Evolutionary conservation across 495 filamentous ascomycete genomes (phyloP).

Genomic region (Lichina pygmaea): DNA sequence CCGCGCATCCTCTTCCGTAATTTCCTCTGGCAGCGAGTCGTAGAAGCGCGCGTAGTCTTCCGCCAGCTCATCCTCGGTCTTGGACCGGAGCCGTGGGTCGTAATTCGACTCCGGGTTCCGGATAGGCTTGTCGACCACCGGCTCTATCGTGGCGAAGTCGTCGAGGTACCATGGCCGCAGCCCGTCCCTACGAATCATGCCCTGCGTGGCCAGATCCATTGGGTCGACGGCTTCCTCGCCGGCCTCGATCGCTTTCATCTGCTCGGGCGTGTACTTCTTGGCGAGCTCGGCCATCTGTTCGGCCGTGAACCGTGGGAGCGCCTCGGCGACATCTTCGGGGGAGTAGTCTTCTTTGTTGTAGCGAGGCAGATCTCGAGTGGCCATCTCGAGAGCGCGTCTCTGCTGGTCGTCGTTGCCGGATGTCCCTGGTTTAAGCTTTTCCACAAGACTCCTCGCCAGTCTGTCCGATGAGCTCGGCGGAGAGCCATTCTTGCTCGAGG

Average conservation of each 20-base stretch:
- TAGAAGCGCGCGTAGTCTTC: slow-evolving; percentile 30
- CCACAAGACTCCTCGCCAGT: no score
- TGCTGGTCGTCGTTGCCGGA: no score
- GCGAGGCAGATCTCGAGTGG: not conserved
- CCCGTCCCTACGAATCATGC: slow-evolving; percentile 34
- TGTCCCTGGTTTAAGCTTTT: no score
- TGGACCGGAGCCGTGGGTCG: slow-evolving; percentile 32
- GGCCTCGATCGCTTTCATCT: slow-evolving; percentile 63
- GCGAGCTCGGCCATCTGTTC: slow-evolving; percentile 35
- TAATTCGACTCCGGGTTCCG: slow-evolving; percentile 23
- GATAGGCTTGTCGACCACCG: slow-evolving; percentile 42
- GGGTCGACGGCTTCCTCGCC: slow-evolving; percentile 63
- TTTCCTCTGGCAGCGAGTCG: slow-evolving; percentile 7
- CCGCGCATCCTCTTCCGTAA: slow-evolving; percentile 19
- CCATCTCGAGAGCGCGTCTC: not conserved
- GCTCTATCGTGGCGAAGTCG: slow-evolving; percentile 54
- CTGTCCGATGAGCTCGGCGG: no score
- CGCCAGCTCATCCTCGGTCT: slow-evolving; percentile 28
- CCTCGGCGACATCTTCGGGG: slow-evolving; percentile 7
- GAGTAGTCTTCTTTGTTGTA: not conserved
- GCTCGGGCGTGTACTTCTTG: slow-evolving; percentile 46
- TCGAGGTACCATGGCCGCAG: slow-evolving; percentile 41
- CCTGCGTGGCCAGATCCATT: slow-evolving; percentile 47
- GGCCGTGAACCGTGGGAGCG: slow-evolving; percentile 25
- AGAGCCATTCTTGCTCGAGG: no score